Evolutionary conservation across 2,329 filamentous ascomycete genomes (phyloP).

Genomic region (Sclerotinia sclerotiorum): DNA sequence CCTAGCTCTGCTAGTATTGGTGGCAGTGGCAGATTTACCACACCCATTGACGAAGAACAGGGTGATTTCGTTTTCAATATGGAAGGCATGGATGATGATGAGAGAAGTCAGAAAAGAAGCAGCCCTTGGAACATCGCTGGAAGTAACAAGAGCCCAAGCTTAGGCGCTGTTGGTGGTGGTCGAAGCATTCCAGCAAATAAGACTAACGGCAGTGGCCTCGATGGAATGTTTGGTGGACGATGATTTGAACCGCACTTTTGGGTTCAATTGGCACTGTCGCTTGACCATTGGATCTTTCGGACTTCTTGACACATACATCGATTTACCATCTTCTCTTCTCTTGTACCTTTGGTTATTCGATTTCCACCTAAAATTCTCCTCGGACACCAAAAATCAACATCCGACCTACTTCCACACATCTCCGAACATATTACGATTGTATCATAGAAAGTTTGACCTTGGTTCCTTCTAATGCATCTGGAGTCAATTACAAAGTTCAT

Average conservation of each 20-base stretch:
- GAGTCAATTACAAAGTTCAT: constrained; percentile 9
- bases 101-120: constrained; percentile 48
- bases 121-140: constrained; percentile 38
- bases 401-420: constrained; percentile 14
- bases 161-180: constrained; percentile 30
- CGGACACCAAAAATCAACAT: neutral
- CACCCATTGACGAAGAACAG: constrained; percentile 65
- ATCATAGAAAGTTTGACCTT: constrained; percentile 21
- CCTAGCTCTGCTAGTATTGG: constrained; percentile 56
- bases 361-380: constrained; percentile 2
- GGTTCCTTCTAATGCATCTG: constrained; percentile 13
- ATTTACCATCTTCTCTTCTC: constrained; percentile 11
- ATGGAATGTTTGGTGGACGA: constrained; percentile 30
- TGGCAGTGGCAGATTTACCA: constrained; percentile 57
- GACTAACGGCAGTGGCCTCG: constrained; percentile 23
- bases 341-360: constrained; percentile 14
- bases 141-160: constrained; percentile 31
- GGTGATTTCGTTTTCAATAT: constrained; percentile 64
- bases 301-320: constrained; percentile 8
- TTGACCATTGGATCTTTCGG: constrained; percentile 1
- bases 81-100: constrained; percentile 64
- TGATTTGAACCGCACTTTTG: constrained; percentile 6
- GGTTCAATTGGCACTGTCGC: neutral
- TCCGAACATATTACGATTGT: constrained; percentile 21
- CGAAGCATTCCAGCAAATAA: constrained; percentile 24